phyloP scores from a whole-genome alignment of 805 yeast species.

The Cyberlindnera mycetangii region DNA sequence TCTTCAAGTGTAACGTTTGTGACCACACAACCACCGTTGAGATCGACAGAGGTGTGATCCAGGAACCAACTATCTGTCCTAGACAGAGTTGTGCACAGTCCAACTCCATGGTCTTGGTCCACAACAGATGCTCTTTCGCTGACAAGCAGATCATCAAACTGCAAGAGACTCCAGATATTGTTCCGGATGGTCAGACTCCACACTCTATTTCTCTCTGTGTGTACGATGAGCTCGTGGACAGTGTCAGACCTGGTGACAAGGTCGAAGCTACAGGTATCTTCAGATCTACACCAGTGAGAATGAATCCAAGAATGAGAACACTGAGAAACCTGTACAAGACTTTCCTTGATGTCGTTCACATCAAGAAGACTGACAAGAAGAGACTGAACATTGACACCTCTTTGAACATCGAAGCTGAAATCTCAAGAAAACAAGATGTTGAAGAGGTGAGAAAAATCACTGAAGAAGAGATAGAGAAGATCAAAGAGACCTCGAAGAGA shows the following conservation, averaged over 20 bases:
- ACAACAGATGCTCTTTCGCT: constrained; percentile 88
- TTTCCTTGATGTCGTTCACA: constrained; percentile 89
- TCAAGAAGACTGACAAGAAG: constrained; percentile 78
- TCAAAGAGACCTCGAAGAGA: constrained; percentile 59
- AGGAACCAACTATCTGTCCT: constrained; percentile 94
- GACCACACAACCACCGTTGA: constrained; percentile 89
- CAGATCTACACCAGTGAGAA: constrained; percentile 87
- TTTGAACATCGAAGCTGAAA: constrained; percentile 46
- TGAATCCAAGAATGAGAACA: constrained; percentile 80
- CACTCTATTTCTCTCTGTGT: constrained; percentile 92
- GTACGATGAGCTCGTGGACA: constrained; percentile 93
- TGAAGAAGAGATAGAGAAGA: constrained; percentile 64
- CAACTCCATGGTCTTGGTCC: constrained; percentile 87
- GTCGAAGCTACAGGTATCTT: constrained; percentile 94
- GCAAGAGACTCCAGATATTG: constrained; percentile 94
- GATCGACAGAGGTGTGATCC: constrained; percentile 90
- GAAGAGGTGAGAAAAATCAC: constrained; percentile 72
- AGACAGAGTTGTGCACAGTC: constrained; percentile 76
- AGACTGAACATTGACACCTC: constrained; percentile 79
- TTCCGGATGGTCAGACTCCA: constrained; percentile 98
- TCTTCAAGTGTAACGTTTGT: constrained; percentile 92
- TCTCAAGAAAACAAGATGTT: constrained; percentile 61
- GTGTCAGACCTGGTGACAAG: constrained; percentile 95
- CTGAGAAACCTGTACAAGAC: constrained; percentile 86
- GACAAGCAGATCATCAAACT: constrained; percentile 92